phyloP scores from a whole-genome alignment of 305 asterid species.

The Lippia alba region DNA sequence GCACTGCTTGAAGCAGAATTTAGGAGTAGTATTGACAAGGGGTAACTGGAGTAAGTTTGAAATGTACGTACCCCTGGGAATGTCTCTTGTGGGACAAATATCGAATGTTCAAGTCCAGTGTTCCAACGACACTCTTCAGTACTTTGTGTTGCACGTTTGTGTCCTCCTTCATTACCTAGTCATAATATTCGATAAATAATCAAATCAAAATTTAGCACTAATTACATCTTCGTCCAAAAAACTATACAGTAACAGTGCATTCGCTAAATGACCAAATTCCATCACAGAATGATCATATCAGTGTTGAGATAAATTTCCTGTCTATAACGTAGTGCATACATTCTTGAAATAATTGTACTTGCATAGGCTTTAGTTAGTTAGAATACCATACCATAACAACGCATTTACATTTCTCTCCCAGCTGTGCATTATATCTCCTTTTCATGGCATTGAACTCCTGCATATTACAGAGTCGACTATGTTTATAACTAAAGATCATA shows the following conservation, averaged over 20 bases:
- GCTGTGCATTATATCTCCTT: constrained; percentile 52
- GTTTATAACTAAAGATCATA: background rate
- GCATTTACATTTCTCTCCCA: constrained; percentile 66
- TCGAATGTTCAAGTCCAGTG: constrained; percentile 62
- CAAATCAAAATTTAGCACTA: no score
- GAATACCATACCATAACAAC: constrained; percentile 52
- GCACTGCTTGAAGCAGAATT: no score
- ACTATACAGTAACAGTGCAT: no score
- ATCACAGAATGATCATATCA: no score
- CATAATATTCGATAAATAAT: no score
- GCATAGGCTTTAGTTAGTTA: background rate
- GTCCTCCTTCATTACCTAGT: constrained; percentile 53
- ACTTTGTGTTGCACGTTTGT: constrained; percentile 37
- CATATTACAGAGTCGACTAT: background rate
- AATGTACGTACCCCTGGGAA: constrained; percentile 62
- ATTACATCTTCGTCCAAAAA: no score
- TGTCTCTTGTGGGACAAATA: constrained; percentile 47
- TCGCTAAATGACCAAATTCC: no score
- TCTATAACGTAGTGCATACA: no score
- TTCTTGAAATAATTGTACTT: background rate
- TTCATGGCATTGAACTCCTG: constrained; percentile 65
- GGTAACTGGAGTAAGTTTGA: background rate
- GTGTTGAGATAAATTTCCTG: no score
- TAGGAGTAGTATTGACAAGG: no score
- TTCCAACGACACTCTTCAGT: constrained; percentile 58